Base-by-base conservation (phyloP, 2,329 filamentous ascomycete genomes). In the Zymoseptoria pseudotritici region DNA sequence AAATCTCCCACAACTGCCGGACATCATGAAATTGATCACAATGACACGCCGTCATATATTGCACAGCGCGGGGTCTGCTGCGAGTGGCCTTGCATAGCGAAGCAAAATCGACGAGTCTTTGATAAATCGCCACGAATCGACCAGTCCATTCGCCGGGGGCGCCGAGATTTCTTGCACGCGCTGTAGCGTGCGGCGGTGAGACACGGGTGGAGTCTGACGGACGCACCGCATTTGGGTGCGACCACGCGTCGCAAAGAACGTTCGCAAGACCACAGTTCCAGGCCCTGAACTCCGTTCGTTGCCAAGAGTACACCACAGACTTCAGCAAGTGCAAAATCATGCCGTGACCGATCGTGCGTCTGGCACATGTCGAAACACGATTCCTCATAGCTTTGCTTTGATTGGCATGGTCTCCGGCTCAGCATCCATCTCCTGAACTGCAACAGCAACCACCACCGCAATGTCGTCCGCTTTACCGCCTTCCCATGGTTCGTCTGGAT, bases 391-490 rank as follows among this genome's bases (percentile, higher is more conserved):
- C 61, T 73, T 74, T 17, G 72, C 70, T 56, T 73, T 73, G 54
- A 72, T 61, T 17, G 67, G 65, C 55, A 65, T 66, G 20, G 61
- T 59, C 10, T 59, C 57, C 5, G 56, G 63, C 46, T 56, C n/a
- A 29, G 31, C 58, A 22, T 52, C 49, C 9, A 52, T 62, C 57
- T 86, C 84, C 66, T 92, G 87, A 8, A 90, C 85, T 1, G 90
- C 90, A 29, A 96, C 79, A 31, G 87, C 85, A 13, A 92, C 86
- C 55, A 99, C 80, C 4, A 91, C 91, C 69, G 91, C 93, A 61
- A 99, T 97, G 74, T 99, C 94, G 72, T 99, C 94, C 20, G 95
- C 84, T 75, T 99, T 99, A 56, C 94, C 94, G 60, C 94, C 94
- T 60, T 86, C 86, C 85, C 90, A 99, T 60, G 86, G 84, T 74